Conservation (phyloP, 495 filamentous ascomycete genomes). For the Aspergillus biplanus region DNA sequence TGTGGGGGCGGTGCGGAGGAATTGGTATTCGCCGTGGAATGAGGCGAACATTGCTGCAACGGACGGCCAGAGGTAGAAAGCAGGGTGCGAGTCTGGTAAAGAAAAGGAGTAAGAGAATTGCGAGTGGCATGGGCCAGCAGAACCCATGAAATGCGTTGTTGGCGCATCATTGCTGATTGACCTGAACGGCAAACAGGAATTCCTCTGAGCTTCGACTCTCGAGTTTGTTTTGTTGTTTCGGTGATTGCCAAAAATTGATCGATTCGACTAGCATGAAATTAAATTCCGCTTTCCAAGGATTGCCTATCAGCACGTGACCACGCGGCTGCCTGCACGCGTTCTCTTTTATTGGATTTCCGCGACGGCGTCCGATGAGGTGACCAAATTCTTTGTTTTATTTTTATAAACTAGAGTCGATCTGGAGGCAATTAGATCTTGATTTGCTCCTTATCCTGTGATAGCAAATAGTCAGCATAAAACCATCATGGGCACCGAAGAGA, state of each 20-base stretch:
- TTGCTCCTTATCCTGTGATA: neutral
- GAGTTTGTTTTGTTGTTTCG: neutral
- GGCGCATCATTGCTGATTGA: conserved; percentile 14
- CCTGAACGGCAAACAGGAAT: too few relatives aligned
- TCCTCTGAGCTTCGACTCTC: neutral
- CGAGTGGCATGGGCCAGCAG: conserved; percentile 28
- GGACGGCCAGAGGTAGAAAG: conserved; percentile 10
- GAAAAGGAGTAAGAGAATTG: conserved; percentile 57
- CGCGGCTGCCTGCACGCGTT: conserved; percentile 23
- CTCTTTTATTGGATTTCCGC: conserved; percentile 1
- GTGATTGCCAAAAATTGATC: neutral
- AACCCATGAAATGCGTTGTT: conserved; percentile 23
- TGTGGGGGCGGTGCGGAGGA: conserved; percentile 1
- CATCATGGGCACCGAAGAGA: conserved; percentile 34
- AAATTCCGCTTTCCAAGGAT: conserved; percentile 2
- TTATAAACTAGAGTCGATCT: neutral
- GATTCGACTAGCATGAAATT: neutral
- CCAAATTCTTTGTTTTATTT: neutral
- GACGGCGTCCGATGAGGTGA: conserved; percentile 3
- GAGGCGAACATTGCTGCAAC: conserved; percentile 18
- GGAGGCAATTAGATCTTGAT: neutral
- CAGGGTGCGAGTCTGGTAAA: conserved; percentile 74
- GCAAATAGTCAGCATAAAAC: neutral
- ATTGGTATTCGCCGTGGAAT: conserved; percentile 18
- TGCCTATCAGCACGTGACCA: conserved; percentile 20